phyloP scores from a whole-genome alignment of 371 early-diverging fungal genomes.

The Dichotomocladium elegans region DNA sequence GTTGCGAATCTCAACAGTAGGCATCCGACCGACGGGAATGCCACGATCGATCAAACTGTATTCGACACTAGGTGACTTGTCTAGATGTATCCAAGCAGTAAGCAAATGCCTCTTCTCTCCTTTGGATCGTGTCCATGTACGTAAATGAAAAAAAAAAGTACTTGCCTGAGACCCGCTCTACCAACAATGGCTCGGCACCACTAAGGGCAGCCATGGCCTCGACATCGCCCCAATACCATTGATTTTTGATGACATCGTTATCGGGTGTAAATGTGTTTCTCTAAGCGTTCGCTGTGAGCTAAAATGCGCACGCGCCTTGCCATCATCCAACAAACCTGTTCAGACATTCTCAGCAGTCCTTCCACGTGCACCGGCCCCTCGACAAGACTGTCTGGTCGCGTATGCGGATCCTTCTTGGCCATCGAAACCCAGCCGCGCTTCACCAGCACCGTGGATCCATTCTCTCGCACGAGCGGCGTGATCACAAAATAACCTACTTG shows the following conservation, averaged over 20 bases:
- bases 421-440: constrained; percentile 88
- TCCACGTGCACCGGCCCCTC: constrained; percentile 54
- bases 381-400: constrained; percentile 56
- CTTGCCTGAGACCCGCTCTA: constrained; percentile 69
- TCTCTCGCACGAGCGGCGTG: constrained; percentile 79
- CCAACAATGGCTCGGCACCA: constrained; percentile 63
- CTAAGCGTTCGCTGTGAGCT: constrained; percentile 3
- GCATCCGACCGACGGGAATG: constrained; percentile 70
- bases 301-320: too few relatives aligned
- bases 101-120: background rate
- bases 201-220: constrained; percentile 68
- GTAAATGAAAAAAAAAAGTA: background rate
- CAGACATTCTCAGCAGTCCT: constrained; percentile 60
- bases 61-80: constrained; percentile 32
- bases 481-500: constrained; percentile 78
- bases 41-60: constrained; percentile 52
- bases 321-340: constrained; percentile 38
- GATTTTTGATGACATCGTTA: constrained; percentile 58
- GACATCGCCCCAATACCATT: constrained; percentile 85
- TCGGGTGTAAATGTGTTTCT: constrained; percentile 66
- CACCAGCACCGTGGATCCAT: constrained; percentile 74
- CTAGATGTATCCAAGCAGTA: constrained; percentile 13
- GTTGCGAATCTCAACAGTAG: constrained; percentile 75
- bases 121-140: constrained; percentile 10
- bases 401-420: constrained; percentile 56